phyloP scores from a whole-genome alignment of 352 stramenopile species.

The Pythium phragmiticola region DNA sequence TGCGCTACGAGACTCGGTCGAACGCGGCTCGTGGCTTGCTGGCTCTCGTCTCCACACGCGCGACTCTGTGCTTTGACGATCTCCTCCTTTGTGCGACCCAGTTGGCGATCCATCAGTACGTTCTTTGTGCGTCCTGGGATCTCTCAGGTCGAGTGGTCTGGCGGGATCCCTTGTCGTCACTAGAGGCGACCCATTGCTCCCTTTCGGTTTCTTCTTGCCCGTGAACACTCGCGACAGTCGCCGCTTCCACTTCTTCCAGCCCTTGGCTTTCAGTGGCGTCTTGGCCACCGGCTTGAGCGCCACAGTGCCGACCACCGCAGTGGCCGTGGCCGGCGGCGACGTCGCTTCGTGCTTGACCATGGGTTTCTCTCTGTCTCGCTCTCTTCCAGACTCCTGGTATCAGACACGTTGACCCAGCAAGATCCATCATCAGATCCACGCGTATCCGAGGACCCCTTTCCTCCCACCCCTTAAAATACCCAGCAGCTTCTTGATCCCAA shows the following conservation, averaged over 20 bases:
- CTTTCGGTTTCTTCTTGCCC: slow-evolving; percentile 17
- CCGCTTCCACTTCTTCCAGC: slow-evolving; percentile 29
- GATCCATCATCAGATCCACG: too few relatives aligned
- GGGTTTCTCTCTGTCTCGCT: background rate
- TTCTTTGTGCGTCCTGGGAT: background rate
- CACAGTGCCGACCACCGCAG: background rate
- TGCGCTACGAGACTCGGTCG: background rate
- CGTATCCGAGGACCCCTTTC: background rate
- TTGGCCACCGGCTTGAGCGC: background rate
- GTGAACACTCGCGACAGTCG: slow-evolving; percentile 20
- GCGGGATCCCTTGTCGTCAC: too few relatives aligned
- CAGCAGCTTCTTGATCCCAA: background rate
- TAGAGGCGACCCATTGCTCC: background rate
- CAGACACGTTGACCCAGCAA: too few relatives aligned
- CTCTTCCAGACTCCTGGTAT: background rate
- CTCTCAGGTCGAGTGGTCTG: background rate
- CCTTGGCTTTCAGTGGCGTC: slow-evolving; percentile 20
- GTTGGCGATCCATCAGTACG: slow-evolving; percentile 9
- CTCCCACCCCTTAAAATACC: background rate
- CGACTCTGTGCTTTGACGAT: background rate
- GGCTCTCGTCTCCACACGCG: background rate
- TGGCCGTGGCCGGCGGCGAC: background rate
- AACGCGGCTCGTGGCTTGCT: background rate
- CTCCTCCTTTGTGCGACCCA: slow-evolving; percentile 1
- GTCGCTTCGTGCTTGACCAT: slow-evolving; percentile 6